These are phyloP conservation scores for Coemansia sp. DNA, from an alignment of 192 early-diverging fungal species.

Conservation along the genomic window DNA sequence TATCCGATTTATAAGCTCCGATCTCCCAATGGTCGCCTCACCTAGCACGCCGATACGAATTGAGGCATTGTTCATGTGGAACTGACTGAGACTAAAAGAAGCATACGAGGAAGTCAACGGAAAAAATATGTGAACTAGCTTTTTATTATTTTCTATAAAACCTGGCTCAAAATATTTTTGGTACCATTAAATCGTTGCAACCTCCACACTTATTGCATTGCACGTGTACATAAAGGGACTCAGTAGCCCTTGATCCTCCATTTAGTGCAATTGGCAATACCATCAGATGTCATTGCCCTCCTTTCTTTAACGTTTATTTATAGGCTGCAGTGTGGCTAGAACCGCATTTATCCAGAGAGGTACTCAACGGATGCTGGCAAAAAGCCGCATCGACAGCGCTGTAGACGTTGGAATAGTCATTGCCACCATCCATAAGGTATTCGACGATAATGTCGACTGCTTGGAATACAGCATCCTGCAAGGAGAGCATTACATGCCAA, in stretches of 20 bases:
- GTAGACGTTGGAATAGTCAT: neutral
- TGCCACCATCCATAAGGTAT: neutral
- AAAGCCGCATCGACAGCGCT: neutral
- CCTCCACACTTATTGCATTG: too few species aligned
- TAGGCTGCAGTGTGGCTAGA: neutral
- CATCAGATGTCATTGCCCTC: too few species aligned
- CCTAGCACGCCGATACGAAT: conserved; percentile 51
- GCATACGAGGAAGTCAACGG: neutral
- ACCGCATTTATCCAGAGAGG: neutral
- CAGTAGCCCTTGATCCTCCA: too few species aligned
- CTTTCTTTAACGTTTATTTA: too few species aligned
- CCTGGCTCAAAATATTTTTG: too few species aligned
- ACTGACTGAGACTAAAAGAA: neutral
- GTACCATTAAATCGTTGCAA: too few species aligned
- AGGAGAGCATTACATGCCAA: neutral
- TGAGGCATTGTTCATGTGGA: conserved; percentile 38
- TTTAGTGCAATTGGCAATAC: too few species aligned
- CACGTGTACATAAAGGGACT: too few species aligned
- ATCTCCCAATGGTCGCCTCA: conserved; percentile 38
- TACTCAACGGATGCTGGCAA: neutral
- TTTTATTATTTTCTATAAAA: too few species aligned
- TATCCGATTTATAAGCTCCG: conserved; percentile 44
- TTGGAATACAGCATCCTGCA: neutral
- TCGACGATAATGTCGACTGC: neutral
- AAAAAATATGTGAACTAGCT: neutral